These are phyloP conservation scores for Lachnellula arida DNA, from an alignment of 2,329 filamentous ascomycete genomes.

Conservation along the genomic window DNA sequence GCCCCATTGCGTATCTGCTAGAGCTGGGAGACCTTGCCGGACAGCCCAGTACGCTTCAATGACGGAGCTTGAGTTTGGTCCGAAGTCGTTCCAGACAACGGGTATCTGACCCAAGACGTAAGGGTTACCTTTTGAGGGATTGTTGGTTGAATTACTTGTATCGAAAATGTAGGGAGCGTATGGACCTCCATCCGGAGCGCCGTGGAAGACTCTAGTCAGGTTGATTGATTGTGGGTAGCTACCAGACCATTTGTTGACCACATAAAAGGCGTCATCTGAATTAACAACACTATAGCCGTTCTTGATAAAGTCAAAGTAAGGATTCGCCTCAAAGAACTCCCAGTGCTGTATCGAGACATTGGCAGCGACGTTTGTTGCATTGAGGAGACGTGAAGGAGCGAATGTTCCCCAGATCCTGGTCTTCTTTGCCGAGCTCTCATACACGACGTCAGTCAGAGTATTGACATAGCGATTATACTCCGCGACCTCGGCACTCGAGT, in stretches of 20 bases:
- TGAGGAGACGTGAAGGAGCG: slow-evolving; percentile 37
- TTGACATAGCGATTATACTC: slow-evolving; percentile 52
- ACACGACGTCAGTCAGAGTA: slow-evolving; percentile 45
- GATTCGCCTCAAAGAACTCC: slow-evolving; percentile 50
- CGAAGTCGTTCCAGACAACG: slow-evolving; percentile 52
- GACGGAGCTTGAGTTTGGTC: slow-evolving; percentile 46
- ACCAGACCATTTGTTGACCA: slow-evolving; percentile 45
- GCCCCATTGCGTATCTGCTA: slow-evolving; percentile 51
- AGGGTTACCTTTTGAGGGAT: slow-evolving; percentile 37
- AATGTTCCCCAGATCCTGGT: slow-evolving; percentile 55
- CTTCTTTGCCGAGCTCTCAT: slow-evolving; percentile 35
- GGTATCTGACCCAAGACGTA: slow-evolving; percentile 45
- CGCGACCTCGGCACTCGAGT: slow-evolving; percentile 39
- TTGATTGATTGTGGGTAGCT: slow-evolving; percentile 45
- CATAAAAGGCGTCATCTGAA: slow-evolving; percentile 49
- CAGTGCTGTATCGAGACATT: slow-evolving; percentile 51
- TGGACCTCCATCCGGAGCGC: slow-evolving; percentile 36
- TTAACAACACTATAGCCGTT: slow-evolving; percentile 49
- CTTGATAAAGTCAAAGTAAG: slow-evolving; percentile 29
- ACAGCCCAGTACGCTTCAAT: slow-evolving; percentile 49
- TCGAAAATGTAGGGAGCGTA: slow-evolving; percentile 50
- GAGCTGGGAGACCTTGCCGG: slow-evolving; percentile 44
- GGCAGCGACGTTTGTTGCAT: slow-evolving; percentile 36
- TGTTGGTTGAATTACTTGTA: slow-evolving; percentile 42
- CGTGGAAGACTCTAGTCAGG: slow-evolving; percentile 42